Evolutionary conservation across 208 protist genomes (phyloP).

Genomic region (Herpetomonas samuelpessoai): DNA sequence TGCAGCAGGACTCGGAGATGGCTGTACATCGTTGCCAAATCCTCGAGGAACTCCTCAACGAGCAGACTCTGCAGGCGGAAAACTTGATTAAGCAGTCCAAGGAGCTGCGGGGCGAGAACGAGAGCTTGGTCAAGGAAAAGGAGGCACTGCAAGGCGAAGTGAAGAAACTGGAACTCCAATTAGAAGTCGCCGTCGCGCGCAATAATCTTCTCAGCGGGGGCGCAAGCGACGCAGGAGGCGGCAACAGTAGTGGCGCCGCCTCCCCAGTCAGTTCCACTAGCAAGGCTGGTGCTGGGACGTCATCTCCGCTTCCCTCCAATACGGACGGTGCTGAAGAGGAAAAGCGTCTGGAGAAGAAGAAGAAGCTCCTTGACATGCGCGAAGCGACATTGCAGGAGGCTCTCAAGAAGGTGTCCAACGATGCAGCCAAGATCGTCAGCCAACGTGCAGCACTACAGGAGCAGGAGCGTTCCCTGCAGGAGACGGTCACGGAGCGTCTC

Average conservation of each 20-base stretch:
- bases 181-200: slow-evolving; percentile 24
- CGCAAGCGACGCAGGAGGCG: neutral
- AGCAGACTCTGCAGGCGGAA: slow-evolving; percentile 37
- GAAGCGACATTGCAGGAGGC: slow-evolving; percentile 64
- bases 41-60: slow-evolving; percentile 48
- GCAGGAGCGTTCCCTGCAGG: slow-evolving; percentile 21
- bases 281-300: neutral
- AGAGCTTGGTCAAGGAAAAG: slow-evolving; percentile 31
- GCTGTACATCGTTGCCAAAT: slow-evolving; percentile 40
- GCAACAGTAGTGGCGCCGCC: neutral
- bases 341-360: slow-evolving; percentile 24
- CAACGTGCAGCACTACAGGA: slow-evolving; percentile 45
- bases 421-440: slow-evolving; percentile 38
- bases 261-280: neutral
- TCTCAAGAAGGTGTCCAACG: slow-evolving; percentile 52
- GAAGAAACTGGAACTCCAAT: slow-evolving; percentile 30
- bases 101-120: slow-evolving; percentile 50
- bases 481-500: slow-evolving; percentile 13
- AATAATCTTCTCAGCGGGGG: neutral
- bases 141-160: slow-evolving; percentile 34
- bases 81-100: slow-evolving; percentile 32
- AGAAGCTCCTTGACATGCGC: slow-evolving; percentile 43
- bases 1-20: slow-evolving; percentile 38
- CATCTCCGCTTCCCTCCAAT: neutral
- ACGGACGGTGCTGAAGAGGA: slow-evolving; percentile 13